Base-by-base conservation (phyloP, 768 basidiomycete species). In the Saitozyma sp. region DNA sequence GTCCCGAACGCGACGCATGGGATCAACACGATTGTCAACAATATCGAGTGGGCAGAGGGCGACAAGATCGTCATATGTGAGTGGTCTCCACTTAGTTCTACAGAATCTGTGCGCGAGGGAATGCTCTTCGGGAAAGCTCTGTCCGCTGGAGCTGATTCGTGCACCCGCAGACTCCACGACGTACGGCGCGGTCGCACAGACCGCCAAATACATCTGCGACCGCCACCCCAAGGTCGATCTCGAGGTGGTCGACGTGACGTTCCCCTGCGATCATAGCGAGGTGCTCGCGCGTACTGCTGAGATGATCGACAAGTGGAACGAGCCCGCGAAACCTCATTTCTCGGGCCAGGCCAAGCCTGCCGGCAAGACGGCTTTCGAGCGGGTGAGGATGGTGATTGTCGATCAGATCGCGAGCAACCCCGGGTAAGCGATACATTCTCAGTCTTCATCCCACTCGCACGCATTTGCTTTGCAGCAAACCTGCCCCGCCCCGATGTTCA, bases 61-160 rank as follows among this genome's bases (percentile, higher is more conserved):
- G 90, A 92, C 75, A 79, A 88, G 9, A 82, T 92, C 56, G 79
- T 91, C 50, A 81, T 78, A 13, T 85, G 88, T 89, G 50, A 58
- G 69, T 65, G 13, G 38, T 29, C 29, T 29, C 29, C 20, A 29
- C 29, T 2, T 29, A 5, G 29, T 2, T 5, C 29, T 29, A 29
- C 2, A 29, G 29, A 29, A 2, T 5, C 5, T 5, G 2, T 29
- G 29, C 29, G 29, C 29, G 29, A 29, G 2, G 29, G 29, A 29
- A 29, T 29, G 29, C 29, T 29, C 29, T 2, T 29, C 29, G 5
- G 2, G 29, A 2, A 29, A 2, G 5, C 29, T 29, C 2, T 29
- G 29, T 29, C 29, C 2, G 29, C 29, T 29, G 50, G 45, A 20
- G 19, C 37, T 57, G 58, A 46, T 17, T 40, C 61, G 54, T 48